phyloP scores from a whole-genome alignment of 1,284 basidiomycete genomes.

The Leccinum proximum region DNA sequence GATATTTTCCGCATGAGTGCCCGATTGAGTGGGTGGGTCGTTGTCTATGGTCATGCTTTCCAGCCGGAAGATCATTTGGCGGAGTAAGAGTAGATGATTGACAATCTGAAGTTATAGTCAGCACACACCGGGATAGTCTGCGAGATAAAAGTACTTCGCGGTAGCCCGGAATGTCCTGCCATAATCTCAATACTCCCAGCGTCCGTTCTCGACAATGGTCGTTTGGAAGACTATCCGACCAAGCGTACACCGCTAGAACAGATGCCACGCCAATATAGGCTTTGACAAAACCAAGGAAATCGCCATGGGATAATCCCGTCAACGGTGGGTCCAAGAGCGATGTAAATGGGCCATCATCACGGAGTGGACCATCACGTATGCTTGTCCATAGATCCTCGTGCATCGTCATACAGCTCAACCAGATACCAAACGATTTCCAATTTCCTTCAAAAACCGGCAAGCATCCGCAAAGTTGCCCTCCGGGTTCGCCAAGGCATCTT shows the following conservation, averaged over 20 bases:
- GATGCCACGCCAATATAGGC: constrained; percentile 64
- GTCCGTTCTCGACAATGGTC: constrained; percentile 58
- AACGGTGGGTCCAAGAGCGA: constrained; percentile 21
- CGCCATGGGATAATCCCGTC: constrained; percentile 42
- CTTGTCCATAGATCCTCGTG: constrained; percentile 44
- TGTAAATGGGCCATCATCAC: constrained; percentile 8
- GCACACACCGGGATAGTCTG: not conserved
- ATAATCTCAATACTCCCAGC: constrained; percentile 59
- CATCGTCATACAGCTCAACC: constrained; percentile 63
- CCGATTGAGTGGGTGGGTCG: constrained; percentile 57
- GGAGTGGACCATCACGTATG: constrained; percentile 14
- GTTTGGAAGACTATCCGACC: constrained; percentile 74
- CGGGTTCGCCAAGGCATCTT: constrained; percentile 54
- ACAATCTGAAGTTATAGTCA: constrained; percentile 19
- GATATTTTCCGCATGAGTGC: constrained; percentile 64
- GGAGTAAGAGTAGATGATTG: constrained; percentile 26
- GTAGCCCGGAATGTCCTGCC: constrained; percentile 50
- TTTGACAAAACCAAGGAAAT: constrained; percentile 60
- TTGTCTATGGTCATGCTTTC: constrained; percentile 41
- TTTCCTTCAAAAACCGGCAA: constrained; percentile 49
- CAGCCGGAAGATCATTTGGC: constrained; percentile 25
- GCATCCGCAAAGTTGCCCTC: constrained; percentile 46
- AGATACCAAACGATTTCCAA: constrained; percentile 66
- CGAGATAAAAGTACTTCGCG: constrained; percentile 43
- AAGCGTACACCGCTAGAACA: constrained; percentile 73